Percentiles rank a stretch among this genome's conserved stretches.
Conservation (phyloP, 306 rosid species). For the Cicer cuneatum region DNA sequence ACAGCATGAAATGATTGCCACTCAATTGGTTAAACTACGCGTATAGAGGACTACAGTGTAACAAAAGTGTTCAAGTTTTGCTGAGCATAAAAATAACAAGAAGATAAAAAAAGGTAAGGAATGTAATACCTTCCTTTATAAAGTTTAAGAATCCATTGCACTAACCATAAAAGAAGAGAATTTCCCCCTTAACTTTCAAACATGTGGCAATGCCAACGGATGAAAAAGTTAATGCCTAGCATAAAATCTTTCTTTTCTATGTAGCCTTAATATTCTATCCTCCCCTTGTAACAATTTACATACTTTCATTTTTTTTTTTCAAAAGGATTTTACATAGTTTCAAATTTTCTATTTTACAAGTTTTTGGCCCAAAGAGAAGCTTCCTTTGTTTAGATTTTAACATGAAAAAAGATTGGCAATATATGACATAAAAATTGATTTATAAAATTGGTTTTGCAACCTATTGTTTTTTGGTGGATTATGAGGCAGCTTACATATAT, state of each 20-base stretch:
- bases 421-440: conserved; percentile 35
- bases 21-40: too few species aligned
- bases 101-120: conserved; percentile 57
- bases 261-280: conserved; percentile 36
- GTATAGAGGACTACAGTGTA: too few species aligned
- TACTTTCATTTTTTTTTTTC: too few species aligned
- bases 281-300: conserved; percentile 8
- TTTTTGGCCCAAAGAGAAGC: conserved; percentile 28
- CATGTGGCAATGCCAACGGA: conserved; percentile 50
- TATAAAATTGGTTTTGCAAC: neutral
- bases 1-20: too few species aligned
- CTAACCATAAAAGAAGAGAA: conserved; percentile 48
- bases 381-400: neutral
- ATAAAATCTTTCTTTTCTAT: conserved; percentile 27
- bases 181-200: conserved; percentile 48
- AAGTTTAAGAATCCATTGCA: conserved; percentile 70
- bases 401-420: conserved; percentile 30
- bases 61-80: neutral
- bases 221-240: conserved; percentile 41
- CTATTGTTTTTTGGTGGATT: conserved; percentile 21
- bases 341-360: conserved; percentile 1
- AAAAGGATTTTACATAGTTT: too few species aligned
- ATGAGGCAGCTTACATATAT: conserved; percentile 23
- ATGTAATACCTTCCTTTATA: conserved; percentile 74
- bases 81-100: conserved; percentile 50